These are phyloP conservation scores for Backusella luteola DNA, from an alignment of 192 early-diverging fungal species.

Conservation along the genomic window DNA sequence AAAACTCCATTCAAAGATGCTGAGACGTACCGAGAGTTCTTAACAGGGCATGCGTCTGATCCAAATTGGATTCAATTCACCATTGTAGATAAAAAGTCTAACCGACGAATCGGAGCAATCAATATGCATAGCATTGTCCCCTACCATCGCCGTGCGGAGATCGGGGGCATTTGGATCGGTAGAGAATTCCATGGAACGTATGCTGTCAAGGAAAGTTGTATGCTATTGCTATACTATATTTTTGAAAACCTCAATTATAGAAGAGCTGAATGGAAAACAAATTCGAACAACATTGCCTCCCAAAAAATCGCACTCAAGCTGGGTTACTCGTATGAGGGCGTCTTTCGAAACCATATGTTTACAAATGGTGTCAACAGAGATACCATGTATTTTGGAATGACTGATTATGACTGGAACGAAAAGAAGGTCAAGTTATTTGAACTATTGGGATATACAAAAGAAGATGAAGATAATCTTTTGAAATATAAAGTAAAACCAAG, in stretches of 20 bases:
- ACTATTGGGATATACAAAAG: neutral
- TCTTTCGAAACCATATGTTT: constrained; percentile 33
- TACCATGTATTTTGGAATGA: neutral
- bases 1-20: neutral
- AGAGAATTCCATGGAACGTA: constrained; percentile 13
- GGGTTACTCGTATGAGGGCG: constrained; percentile 33
- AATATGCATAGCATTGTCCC: neutral
- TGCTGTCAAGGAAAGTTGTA: constrained; percentile 7
- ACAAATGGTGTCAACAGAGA: constrained; percentile 3
- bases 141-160: constrained; percentile 11
- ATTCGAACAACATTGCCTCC: constrained; percentile 37
- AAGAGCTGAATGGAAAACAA: constrained; percentile 41
- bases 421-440: neutral
- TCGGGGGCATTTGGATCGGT: constrained; percentile 20
- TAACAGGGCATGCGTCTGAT: neutral
- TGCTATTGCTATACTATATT: neutral
- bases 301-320: constrained; percentile 41
- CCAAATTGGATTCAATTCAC: neutral
- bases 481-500: neutral
- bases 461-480: constrained; percentile 5
- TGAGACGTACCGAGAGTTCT: neutral
- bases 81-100: neutral
- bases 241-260: neutral
- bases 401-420: neutral
- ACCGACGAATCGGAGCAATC: neutral